phyloP scores from a whole-genome alignment of 2,329 filamentous ascomycete species.

The Cladosporium oxysporum region DNA sequence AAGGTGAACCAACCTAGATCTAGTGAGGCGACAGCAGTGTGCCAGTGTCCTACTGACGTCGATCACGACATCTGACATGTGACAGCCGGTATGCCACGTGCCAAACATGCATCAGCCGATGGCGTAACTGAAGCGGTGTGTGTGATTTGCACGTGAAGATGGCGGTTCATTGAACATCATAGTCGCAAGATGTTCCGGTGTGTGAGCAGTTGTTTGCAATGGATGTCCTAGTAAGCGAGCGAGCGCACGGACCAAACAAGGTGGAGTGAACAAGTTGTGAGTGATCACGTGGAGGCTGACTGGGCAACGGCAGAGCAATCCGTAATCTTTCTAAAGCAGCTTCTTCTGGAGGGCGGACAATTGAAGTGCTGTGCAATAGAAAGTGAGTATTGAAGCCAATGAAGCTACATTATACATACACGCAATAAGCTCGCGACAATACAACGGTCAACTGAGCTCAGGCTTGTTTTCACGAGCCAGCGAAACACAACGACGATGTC shows the following conservation, averaged over 20 bases:
- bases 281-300: neutral
- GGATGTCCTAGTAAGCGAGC: neutral
- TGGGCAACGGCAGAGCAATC: neutral
- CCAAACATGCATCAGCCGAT: neutral
- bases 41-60: neutral
- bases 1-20: neutral
- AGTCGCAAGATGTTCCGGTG: neutral
- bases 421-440: neutral
- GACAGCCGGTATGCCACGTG: neutral
- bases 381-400: neutral
- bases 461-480: neutral
- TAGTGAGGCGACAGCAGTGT: neutral
- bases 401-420: neutral
- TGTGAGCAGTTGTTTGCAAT: neutral
- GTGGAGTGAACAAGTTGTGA: neutral
- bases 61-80: constrained; percentile 6
- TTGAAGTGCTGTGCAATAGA: neutral
- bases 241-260: constrained; percentile 1
- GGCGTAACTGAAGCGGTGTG: neutral
- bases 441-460: neutral
- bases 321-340: neutral
- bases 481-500: neutral
- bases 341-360: neutral
- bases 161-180: neutral
- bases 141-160: neutral